Percentiles rank a stretch among this genome's conserved stretches.
phyloP scores from a whole-genome alignment of 345 rosid species.

The Jatropha curcas region DNA sequence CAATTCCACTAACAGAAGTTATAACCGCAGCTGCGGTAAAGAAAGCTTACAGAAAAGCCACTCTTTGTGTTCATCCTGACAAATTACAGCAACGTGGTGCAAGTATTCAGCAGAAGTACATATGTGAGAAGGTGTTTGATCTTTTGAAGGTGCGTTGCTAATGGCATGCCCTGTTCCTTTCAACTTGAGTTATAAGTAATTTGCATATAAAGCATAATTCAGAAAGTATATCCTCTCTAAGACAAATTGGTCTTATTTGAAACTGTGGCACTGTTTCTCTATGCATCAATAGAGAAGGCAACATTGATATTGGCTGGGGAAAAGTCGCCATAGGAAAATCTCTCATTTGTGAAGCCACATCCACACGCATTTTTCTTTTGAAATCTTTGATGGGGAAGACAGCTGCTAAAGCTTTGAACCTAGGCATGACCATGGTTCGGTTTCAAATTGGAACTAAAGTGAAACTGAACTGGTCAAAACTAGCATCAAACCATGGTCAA shows the following conservation, averaged over 20 bases:
- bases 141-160: slow-evolving; percentile 77
- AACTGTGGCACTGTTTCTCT: not conserved
- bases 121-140: slow-evolving; percentile 94
- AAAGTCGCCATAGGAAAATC: not conserved
- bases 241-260: not conserved
- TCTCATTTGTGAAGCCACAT: not conserved
- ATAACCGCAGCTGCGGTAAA: slow-evolving; percentile 96
- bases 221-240: too few species aligned
- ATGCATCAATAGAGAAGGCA: not conserved
- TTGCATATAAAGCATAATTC: not conserved
- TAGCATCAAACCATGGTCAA: too few species aligned
- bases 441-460: too few species aligned
- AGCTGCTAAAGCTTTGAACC: too few species aligned
- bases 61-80: slow-evolving; percentile 98
- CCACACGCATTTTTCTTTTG: too few species aligned
- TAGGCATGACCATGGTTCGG: too few species aligned
- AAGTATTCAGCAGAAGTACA: slow-evolving; percentile 86
- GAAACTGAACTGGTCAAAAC: too few species aligned
- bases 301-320: not conserved
- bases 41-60: slow-evolving; percentile 96
- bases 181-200: not conserved
- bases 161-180: not conserved
- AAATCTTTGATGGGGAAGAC: too few species aligned
- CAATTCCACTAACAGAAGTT: slow-evolving; percentile 91
- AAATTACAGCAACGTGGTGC: slow-evolving; percentile 96